Evolutionary conservation across 2,329 filamentous ascomycete genomes (phyloP).

Genomic region (Hyphodiscus sp.): DNA sequence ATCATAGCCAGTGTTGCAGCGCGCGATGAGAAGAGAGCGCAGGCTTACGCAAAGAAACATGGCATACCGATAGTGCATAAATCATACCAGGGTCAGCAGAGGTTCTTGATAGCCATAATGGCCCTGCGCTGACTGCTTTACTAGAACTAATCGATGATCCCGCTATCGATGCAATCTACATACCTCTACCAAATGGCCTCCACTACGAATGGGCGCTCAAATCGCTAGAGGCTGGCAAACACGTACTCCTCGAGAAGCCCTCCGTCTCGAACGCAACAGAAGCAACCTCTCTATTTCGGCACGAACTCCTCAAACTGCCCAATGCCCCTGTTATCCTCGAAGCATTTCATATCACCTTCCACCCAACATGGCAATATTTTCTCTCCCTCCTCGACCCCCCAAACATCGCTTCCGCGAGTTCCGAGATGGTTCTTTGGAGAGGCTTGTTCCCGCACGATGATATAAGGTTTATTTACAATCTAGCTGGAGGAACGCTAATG

Average conservation of each 20-base stretch:
- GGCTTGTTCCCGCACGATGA: slow-evolving; percentile 32
- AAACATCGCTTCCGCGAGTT: slow-evolving; percentile 32
- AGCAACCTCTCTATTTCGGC: slow-evolving; percentile 38
- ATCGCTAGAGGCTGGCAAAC: slow-evolving; percentile 43
- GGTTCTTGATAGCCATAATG: too few relatives aligned
- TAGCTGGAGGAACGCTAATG: slow-evolving; percentile 31
- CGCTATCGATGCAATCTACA: slow-evolving; percentile 44
- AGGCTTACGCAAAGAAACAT: slow-evolving; percentile 44
- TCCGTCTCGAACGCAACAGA: slow-evolving; percentile 40
- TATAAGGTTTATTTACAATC: slow-evolving; percentile 38
- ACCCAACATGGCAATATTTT: slow-evolving; percentile 41
- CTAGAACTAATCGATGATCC: slow-evolving; percentile 35
- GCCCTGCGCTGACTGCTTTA: not conserved
- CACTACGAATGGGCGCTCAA: slow-evolving; percentile 43
- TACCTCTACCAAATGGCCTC: slow-evolving; percentile 39
- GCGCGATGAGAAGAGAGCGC: slow-evolving; percentile 40
- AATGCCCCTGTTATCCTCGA: slow-evolving; percentile 43
- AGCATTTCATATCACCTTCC: slow-evolving; percentile 46
- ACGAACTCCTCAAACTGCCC: slow-evolving; percentile 29
- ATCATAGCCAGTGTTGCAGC: slow-evolving; percentile 47
- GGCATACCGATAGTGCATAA: slow-evolving; percentile 43
- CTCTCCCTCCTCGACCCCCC: slow-evolving; percentile 33
- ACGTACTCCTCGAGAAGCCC: slow-evolving; percentile 51
- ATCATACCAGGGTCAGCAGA: slow-evolving; percentile 43
- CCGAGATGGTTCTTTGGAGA: slow-evolving; percentile 28